Evolutionary conservation across 208 protist genomes (phyloP), one percentile per base, ranked within the genome.

Genomic region (Herpetomonas tarakana): DNA sequence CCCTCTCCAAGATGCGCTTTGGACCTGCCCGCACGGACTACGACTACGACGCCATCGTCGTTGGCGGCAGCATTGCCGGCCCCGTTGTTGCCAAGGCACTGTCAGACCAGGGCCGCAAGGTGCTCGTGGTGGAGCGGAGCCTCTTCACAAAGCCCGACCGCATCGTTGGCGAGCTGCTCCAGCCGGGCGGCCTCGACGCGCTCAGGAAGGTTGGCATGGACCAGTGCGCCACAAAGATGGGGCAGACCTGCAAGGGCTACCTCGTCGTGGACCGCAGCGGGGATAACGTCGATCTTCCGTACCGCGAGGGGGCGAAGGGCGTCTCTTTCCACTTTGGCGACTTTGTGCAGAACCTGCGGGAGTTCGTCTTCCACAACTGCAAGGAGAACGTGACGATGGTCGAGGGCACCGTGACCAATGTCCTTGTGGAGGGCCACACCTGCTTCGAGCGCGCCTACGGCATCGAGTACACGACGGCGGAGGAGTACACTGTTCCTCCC

Each of bases 101-200:
- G 22, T 91, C 86, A 1, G 75, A 76, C 50, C 76, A 96, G 63
- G 92, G 92, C 62, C 76, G 83, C 52, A 79, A 78, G 60, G 92
- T 98, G 18, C 58, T 97, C 16, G 52, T 97, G 44, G 59, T 98
- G 14, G 96, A 98, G 65, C 83, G 93, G 44, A 74, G 83, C 30
- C 71, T 97, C 24, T 95, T 92, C 69, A 87, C 68, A 19, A 86
- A 91, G 49, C 95, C 97, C 7, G 88, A 98, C 68, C 86, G 93
- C 58, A 98, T 98, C 60, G 84, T 98, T 25, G 97, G 97, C 35
- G 97, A 98, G 71, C 83, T 98, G 18, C 82, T 98, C 50, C 97
- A 98, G 76, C 97, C 97, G 9, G 95, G 94, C 51, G 97, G 97
- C 52, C 52, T 98, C 16, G 57, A 82, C 39, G 76, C 71, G 28